Conservation (phyloP, 345 rosid genomes). For the Pseudoturritis turrita region DNA sequence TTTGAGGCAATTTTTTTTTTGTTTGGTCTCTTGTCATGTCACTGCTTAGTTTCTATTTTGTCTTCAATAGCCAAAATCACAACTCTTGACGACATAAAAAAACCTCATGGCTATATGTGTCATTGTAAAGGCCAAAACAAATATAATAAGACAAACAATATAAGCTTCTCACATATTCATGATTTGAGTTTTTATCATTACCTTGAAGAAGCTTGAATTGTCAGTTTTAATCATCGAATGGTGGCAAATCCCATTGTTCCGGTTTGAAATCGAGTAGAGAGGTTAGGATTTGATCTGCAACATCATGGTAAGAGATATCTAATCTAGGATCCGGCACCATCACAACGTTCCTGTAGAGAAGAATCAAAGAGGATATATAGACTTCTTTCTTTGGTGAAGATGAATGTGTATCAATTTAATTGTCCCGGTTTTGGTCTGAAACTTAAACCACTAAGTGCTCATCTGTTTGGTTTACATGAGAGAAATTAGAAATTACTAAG, state of each 20-base stretch:
- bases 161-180: constrained; percentile 8
- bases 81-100: constrained; percentile 18
- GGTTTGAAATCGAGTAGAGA: constrained; percentile 72
- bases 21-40: constrained; percentile 29
- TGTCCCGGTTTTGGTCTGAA: background rate
- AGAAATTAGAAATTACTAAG: background rate
- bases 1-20: constrained; percentile 9
- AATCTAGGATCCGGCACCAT: constrained; percentile 97
- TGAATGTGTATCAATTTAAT: background rate
- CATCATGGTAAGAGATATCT: constrained; percentile 56
- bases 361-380: background rate
- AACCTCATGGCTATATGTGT: constrained; percentile 5
- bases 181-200: background rate
- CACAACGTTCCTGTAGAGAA: constrained; percentile 52
- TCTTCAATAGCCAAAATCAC: constrained; percentile 8
- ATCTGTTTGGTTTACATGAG: background rate
- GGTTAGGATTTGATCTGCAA: constrained; percentile 69
- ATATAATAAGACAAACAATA: constrained; percentile 13
- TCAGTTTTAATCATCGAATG: constrained; percentile 44
- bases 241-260: constrained; percentile 70
- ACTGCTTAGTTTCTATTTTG: background rate
- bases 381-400: background rate
- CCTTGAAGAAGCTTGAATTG: background rate
- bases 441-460: background rate
- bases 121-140: constrained; percentile 19